These are phyloP conservation scores for Euphorbia schlechtendalii DNA, from an alignment of 441 rosid species.

Conservation along the genomic window DNA sequence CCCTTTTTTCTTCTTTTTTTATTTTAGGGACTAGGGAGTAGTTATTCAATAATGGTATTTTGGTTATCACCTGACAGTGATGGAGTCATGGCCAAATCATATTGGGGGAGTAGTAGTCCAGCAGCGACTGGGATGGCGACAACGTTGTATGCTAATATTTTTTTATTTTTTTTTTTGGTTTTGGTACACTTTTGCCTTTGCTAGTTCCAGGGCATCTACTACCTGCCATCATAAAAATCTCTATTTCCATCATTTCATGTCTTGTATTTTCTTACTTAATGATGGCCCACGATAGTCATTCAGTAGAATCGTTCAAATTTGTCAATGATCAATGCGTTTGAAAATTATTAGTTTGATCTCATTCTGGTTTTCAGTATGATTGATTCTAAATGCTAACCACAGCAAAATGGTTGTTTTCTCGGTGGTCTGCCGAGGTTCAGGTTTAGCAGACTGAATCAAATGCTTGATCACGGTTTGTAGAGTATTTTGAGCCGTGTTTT, in stretches of 20 bases:
- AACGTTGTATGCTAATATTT: constrained; percentile 68
- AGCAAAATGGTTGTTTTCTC: background rate
- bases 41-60: background rate
- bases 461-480: too few relatives aligned
- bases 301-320: background rate
- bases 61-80: constrained; percentile 62
- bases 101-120: constrained; percentile 83
- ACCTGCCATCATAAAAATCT: constrained; percentile 37
- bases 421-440: too few relatives aligned
- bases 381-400: background rate
- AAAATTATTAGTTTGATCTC: background rate
- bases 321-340: background rate
- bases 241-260: constrained; percentile 2
- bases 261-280: background rate
- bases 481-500: too few relatives aligned
- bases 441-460: too few relatives aligned
- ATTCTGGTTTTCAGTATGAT: background rate
- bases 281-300: background rate
- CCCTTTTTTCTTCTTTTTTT: too few relatives aligned
- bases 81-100: constrained; percentile 86
- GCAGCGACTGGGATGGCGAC: constrained; percentile 86
- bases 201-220: constrained; percentile 75
- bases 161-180: too few relatives aligned
- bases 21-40: too few relatives aligned
- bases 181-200: constrained; percentile 86